phyloP scores from a whole-genome alignment of 352 stramenopile genomes.

The Pythium phragmiticola region DNA sequence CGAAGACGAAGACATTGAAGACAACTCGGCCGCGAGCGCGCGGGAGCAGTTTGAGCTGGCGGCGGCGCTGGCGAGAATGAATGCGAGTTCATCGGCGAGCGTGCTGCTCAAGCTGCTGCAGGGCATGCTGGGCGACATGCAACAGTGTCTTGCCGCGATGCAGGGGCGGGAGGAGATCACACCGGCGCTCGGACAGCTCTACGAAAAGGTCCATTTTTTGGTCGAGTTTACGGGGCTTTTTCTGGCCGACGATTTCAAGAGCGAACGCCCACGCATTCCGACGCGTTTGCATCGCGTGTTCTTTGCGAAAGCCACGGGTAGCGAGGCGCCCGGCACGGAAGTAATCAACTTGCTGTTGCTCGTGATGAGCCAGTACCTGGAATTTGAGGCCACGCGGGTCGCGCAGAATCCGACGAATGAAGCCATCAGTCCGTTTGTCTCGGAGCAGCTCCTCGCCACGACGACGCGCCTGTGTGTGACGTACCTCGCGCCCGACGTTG shows the following conservation, averaged over 20 bases:
- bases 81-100: conserved; percentile 44
- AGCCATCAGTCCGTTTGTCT: conserved; percentile 76
- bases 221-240: conserved; percentile 76
- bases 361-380: conserved; percentile 67
- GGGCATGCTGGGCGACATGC: conserved; percentile 46
- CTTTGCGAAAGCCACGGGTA: conserved; percentile 4
- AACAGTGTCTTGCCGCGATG: conserved; percentile 42
- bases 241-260: conserved; percentile 76
- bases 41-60: conserved; percentile 74
- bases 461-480: conserved; percentile 75
- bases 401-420: conserved; percentile 52
- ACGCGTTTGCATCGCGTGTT: conserved; percentile 50
- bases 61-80: conserved; percentile 65
- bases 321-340: conserved; percentile 5
- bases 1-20: conserved; percentile 84
- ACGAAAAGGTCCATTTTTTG: conserved; percentile 81
- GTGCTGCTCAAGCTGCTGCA: conserved; percentile 65
- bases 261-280: conserved; percentile 72
- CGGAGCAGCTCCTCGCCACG: conserved; percentile 69
- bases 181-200: conserved; percentile 54
- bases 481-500: conserved; percentile 58
- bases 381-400: conserved; percentile 65
- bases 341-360: conserved; percentile 66
- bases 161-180: conserved; percentile 58
- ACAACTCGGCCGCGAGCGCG: conserved; percentile 60